Evolutionary conservation across 1,284 basidiomycete genomes (phyloP), one percentile per base, ranked within the genome.

Genomic region (Cryptococcus sp.): DNA sequence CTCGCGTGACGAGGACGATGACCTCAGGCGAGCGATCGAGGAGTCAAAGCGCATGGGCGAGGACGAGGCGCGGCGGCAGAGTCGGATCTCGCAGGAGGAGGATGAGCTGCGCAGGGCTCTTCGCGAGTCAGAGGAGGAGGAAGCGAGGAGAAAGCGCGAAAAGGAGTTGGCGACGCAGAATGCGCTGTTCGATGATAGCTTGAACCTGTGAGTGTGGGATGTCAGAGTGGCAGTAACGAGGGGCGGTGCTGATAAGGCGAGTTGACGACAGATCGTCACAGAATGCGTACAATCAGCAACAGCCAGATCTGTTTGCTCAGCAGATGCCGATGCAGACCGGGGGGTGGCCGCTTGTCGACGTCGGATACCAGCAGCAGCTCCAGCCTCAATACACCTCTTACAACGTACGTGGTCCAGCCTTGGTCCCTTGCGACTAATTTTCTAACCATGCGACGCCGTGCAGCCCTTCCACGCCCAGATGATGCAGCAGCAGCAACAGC

Each of bases 91-190:
- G 3, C 60, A 72, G 57, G 70, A 80, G 65, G 92, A 97, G 67
- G 82, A 83, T 21, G 93, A 96, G 65, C 76, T 96, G 37, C 79
- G 84, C 64, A 80, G 84, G 67, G 93, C 93, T 0, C 82, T 97
- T 62, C 82, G 83, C 60, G 77, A 92, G 35, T 94, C 91, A 61
- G 85, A 92, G 74, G 89, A 95, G 74, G 94, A 97, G 71, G 91
- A 93, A 69, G 82, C 80, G 33, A 85, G 80, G 72, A 80, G 89
- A 50, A 83, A 82, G 67, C 81, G 82, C 56, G 84, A 86, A 1
- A 79, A 88, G 20, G 87, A 90, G 59, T 85, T 87, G 64, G 82
- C 86, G 33, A 94, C 91, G 65, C 83, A 86, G 39, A 79, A 83
- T 1, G 80, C 87, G 0, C 75, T 97, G 61, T 95, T 98, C 65